These are phyloP conservation scores for Hypholoma fasciculare DNA, from an alignment of 768 basidiomycete species.

Conservation along the genomic window DNA sequence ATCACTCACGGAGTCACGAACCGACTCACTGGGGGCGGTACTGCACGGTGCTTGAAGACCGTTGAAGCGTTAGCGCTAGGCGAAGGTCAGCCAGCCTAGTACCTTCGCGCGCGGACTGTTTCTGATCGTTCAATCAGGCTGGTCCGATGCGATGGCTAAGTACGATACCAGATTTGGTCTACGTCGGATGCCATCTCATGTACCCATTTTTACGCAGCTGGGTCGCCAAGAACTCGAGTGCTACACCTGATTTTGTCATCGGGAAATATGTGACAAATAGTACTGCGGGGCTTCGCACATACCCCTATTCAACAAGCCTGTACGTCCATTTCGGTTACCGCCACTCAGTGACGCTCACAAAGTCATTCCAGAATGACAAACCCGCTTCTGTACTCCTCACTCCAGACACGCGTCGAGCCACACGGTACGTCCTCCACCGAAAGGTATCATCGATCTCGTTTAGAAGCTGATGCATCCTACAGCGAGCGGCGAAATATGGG, in stretches of 20 bases:
- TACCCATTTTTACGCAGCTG: constrained; percentile 25
- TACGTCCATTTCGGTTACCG: constrained; percentile 17
- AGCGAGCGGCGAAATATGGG: constrained; percentile 56
- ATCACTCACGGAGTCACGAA: constrained; percentile 49
- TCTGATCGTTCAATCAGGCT: constrained; percentile 30
- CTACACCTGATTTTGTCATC: constrained; percentile 36
- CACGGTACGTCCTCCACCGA: constrained; percentile 33
- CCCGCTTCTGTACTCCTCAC: constrained; percentile 41
- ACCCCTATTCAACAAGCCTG: constrained; percentile 56
- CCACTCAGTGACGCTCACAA: not conserved
- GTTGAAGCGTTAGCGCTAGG: constrained; percentile 68
- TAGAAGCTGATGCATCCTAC: too few relatives aligned
- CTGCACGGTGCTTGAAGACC: constrained; percentile 60
- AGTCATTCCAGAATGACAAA: constrained; percentile 31
- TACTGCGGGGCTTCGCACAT: constrained; percentile 49
- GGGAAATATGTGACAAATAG: constrained; percentile 56
- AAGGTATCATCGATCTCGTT: not conserved
- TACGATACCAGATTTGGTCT: constrained; percentile 16
- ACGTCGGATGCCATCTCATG: not conserved
- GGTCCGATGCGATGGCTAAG: constrained; percentile 57
- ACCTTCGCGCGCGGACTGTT: too few relatives aligned
- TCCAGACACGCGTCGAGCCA: constrained; percentile 37
- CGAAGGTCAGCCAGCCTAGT: constrained; percentile 37
- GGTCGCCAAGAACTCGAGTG: constrained; percentile 39
- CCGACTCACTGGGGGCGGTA: constrained; percentile 55